Base-by-base conservation (phyloP, 2,329 filamentous ascomycete genomes). In the Colletotrichum scovillei region DNA sequence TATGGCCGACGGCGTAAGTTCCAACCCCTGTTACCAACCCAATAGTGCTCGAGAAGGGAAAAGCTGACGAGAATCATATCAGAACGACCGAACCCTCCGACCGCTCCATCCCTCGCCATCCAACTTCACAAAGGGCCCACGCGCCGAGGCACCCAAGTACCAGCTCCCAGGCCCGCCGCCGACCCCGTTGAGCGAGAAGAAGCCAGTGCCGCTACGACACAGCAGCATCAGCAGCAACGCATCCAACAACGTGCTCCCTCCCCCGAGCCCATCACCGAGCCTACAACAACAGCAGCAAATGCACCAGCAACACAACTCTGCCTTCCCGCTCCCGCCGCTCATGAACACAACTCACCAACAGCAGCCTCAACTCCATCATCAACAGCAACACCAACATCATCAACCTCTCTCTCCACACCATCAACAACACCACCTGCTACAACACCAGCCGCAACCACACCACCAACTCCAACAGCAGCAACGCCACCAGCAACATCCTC, bases 1-100 rank as follows among this genome's bases (percentile, higher is more conserved):
- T 62, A 88, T 89, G 87, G 85, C 86, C 8, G 87, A 89, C 63
- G 86, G 86, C 68, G 76, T 77, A 74, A 19, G 76, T 72, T 12
- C 35, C 46, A 16, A 55, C 26, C 7, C 19, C 35, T 67, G 3
- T 12, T 16, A 4, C 16, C 19, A 24, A 24, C 26, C 4, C n/a
- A 11, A 3, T 30, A 4, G 1, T 28, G 5, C 30, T 16, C 1
- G 9, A n/a, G 24, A 30, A 32, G 30, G 5, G 3, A 19, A 22
- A 35, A 8, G 59, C 72, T 74, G 9, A 74, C 59, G 16, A 2
- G 4, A 11, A 24, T 11, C 52, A 9, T n/a, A 5, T 6, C 60
- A 76, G 74, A 82, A 78, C 67, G 81, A 84, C 26, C 78, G 79
- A 14, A 75, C 81, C 1, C 80, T 81, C 12, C 76, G 73, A 5